Percentiles rank a stretch among this genome's conserved stretches.
These are phyloP conservation scores for Suillus occidentalis DNA, from an alignment of 768 basidiomycete genomes.

Conservation along the genomic window DNA sequence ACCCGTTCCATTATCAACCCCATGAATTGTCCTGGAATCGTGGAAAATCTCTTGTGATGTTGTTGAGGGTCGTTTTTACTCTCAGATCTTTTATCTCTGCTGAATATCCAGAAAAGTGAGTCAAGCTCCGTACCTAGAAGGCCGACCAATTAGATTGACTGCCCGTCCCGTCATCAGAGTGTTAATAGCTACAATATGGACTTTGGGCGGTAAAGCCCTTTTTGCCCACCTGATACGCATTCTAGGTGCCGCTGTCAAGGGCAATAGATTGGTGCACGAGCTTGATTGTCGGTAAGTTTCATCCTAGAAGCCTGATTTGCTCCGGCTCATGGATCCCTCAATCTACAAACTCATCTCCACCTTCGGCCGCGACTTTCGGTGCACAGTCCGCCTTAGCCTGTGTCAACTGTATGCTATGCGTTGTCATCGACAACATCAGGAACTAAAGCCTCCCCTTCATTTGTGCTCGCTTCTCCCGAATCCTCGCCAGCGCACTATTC, in stretches of 20 bases:
- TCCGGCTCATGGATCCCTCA: too few relatives aligned
- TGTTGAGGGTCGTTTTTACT: slow-evolving; percentile 16
- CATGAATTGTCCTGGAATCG: too few relatives aligned
- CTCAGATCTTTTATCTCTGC: slow-evolving; percentile 24
- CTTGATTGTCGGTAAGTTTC: slow-evolving; percentile 7
- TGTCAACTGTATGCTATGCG: too few relatives aligned
- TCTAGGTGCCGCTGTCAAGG: too few relatives aligned
- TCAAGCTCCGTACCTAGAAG: background rate
- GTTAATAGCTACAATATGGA: slow-evolving; percentile 22
- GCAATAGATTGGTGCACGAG: too few relatives aligned
- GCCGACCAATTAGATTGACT: background rate
- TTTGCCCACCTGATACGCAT: too few relatives aligned
- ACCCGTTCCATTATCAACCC: too few relatives aligned
- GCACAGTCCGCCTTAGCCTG: too few relatives aligned
- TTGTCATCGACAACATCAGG: too few relatives aligned
- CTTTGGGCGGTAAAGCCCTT: slow-evolving; percentile 12
- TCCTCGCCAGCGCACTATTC: too few relatives aligned
- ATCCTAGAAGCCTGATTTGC: background rate
- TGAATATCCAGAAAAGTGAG: slow-evolving; percentile 38
- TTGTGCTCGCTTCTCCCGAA: too few relatives aligned
- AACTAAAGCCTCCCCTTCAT: too few relatives aligned
- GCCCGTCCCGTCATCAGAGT: slow-evolving; percentile 9
- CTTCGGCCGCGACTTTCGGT: slow-evolving; percentile 23
- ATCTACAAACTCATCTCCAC: slow-evolving; percentile 24
- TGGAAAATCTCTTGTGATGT: slow-evolving; percentile 8